A percentile compares a stretch with the other conserved stretches of the same genome.
Evolutionary conservation across 1,139 yeast genomes (phyloP).

Genomic region (Yamadazyma spencermartinsiae): DNA sequence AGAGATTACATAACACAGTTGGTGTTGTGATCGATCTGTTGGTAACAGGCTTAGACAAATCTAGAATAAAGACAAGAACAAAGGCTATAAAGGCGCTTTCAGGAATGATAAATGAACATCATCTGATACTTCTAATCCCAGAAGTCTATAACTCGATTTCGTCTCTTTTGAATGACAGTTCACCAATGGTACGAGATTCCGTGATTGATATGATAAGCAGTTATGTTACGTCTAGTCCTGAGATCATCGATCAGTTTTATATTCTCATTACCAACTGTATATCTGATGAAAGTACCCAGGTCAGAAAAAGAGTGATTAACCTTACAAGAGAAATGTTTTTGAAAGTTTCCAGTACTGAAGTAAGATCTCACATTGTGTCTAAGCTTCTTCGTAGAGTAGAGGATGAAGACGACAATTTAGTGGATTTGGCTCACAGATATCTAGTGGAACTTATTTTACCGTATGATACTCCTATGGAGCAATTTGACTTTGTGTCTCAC

Average conservation of each 20-base stretch:
- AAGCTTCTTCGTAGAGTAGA: slow-evolving; percentile 55
- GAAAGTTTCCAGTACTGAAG: slow-evolving; percentile 26
- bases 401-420: slow-evolving; percentile 68
- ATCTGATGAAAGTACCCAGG: slow-evolving; percentile 61
- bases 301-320: slow-evolving; percentile 62
- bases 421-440: slow-evolving; percentile 23
- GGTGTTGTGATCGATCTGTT: slow-evolving; percentile 45
- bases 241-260: slow-evolving; percentile 48
- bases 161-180: slow-evolving; percentile 53
- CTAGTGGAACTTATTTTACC: slow-evolving; percentile 41
- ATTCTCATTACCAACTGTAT: slow-evolving; percentile 50
- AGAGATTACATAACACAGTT: neutral
- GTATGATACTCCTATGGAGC: slow-evolving; percentile 3
- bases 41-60: slow-evolving; percentile 47
- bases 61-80: slow-evolving; percentile 61
- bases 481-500: neutral
- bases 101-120: slow-evolving; percentile 29
- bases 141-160: slow-evolving; percentile 55
- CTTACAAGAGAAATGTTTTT: slow-evolving; percentile 51
- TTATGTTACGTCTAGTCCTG: slow-evolving; percentile 47
- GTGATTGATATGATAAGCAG: slow-evolving; percentile 65
- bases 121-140: slow-evolving; percentile 47
- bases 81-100: slow-evolving; percentile 22
- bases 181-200: slow-evolving; percentile 76
- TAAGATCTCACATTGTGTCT: slow-evolving; percentile 47